Conservation (phyloP, 2,329 filamentous ascomycete genomes). For the Diaporthe longicolla region DNA sequence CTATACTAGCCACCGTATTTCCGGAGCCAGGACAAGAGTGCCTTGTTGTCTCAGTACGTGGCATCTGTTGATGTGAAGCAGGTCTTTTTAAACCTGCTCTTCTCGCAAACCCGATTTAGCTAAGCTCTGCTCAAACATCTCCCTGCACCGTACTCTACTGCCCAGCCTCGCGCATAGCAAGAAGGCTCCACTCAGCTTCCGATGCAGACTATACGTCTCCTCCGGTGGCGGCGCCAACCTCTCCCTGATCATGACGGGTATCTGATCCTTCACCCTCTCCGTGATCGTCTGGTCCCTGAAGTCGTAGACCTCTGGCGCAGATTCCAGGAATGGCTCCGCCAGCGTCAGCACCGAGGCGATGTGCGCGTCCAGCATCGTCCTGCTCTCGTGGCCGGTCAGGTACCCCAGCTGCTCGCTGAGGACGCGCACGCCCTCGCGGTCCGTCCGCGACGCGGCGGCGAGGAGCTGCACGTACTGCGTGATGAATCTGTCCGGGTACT, state of each 20-base stretch:
- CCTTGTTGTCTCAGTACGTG: too few species aligned
- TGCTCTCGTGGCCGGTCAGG: slow-evolving; percentile 89
- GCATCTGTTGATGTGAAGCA: neutral
- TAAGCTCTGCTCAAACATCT: slow-evolving; percentile 78
- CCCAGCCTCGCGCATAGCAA: slow-evolving; percentile 89
- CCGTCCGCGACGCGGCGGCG: slow-evolving; percentile 80
- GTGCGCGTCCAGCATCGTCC: slow-evolving; percentile 90
- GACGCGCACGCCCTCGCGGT: slow-evolving; percentile 73
- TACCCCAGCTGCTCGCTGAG: slow-evolving; percentile 88
- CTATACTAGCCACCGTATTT: neutral
- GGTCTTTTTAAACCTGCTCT: neutral
- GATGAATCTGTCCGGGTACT: slow-evolving; percentile 86
- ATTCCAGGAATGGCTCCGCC: slow-evolving; percentile 87
- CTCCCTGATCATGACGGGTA: slow-evolving; percentile 94
- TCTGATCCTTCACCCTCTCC: slow-evolving; percentile 87
- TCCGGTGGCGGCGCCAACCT: slow-evolving; percentile 91
- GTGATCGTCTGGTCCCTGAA: slow-evolving; percentile 97
- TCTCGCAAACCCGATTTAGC: slow-evolving; percentile 50
- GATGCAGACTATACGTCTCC: slow-evolving; percentile 95
- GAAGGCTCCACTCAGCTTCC: slow-evolving; percentile 96
- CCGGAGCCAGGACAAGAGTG: neutral
- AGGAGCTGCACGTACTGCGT: slow-evolving; percentile 84
- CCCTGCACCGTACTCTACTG: slow-evolving; percentile 84
- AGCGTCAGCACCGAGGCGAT: slow-evolving; percentile 89
- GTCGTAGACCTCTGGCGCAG: slow-evolving; percentile 87